Evolutionary conservation across 441 rosid species (phyloP).

Genomic region (Sinapis alba): DNA sequence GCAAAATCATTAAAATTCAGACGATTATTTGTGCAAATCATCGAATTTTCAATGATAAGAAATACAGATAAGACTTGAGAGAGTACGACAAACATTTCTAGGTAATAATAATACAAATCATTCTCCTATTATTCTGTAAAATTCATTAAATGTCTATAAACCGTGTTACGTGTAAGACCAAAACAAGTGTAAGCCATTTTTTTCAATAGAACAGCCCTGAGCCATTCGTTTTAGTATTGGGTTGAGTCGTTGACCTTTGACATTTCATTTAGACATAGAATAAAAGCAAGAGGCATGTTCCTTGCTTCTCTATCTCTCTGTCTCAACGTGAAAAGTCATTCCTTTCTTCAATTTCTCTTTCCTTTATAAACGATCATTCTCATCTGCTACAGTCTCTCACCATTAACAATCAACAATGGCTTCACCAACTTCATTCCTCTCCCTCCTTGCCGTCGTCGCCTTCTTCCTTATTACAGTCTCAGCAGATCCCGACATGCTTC

Average conservation of each 20-base stretch:
- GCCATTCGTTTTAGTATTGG: neutral
- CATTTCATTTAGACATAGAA: neutral
- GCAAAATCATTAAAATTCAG: neutral
- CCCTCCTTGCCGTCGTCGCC: conserved; percentile 29
- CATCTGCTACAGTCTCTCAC: conserved; percentile 30
- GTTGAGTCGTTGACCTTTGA: neutral
- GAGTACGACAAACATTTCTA: no score
- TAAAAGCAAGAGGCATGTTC: conserved; percentile 12
- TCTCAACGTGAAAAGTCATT: conserved; percentile 16
- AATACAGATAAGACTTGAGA: no score
- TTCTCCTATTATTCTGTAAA: neutral
- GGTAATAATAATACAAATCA: no score
- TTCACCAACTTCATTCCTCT: conserved; percentile 13
- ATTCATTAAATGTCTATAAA: neutral
- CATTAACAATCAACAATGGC: conserved; percentile 21
- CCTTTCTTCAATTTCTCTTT: conserved; percentile 13
- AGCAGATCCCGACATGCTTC: conserved; percentile 71
- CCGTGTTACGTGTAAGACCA: neutral
- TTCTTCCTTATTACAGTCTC: conserved; percentile 21
- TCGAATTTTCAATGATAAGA: no score
- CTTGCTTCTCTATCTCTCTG: conserved; percentile 10
- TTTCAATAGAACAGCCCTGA: neutral
- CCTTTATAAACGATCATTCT: conserved; percentile 25
- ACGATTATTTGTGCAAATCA: neutral
- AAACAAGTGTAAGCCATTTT: neutral